Percentiles rank a stretch among this genome's conserved stretches.
These are phyloP conservation scores for Monosporozyma yasuniensis DNA, from an alignment of 805 yeast species.

Conservation along the genomic window DNA sequence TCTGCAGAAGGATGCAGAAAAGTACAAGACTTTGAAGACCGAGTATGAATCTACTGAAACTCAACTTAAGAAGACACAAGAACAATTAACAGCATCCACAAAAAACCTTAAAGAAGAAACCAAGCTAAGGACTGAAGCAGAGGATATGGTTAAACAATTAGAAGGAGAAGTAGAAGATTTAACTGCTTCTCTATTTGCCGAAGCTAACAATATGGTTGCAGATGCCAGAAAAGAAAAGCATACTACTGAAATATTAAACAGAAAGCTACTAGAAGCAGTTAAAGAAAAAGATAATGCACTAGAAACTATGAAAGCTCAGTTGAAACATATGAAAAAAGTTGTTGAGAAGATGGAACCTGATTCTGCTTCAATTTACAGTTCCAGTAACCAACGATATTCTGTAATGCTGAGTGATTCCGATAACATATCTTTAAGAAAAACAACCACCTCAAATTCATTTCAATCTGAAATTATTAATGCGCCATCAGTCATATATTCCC, in stretches of 20 bases:
- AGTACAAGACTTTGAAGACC: constrained; percentile 26
- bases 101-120: constrained; percentile 25
- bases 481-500: constrained; percentile 30
- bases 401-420: constrained; percentile 9
- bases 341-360: constrained; percentile 42
- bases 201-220: constrained; percentile 79
- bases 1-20: constrained; percentile 15
- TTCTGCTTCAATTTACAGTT: constrained; percentile 3
- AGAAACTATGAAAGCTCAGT: constrained; percentile 55
- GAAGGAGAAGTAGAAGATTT: constrained; percentile 73
- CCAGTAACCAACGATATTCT: constrained; percentile 10
- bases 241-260: constrained; percentile 49
- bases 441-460: constrained; percentile 9
- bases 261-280: constrained; percentile 43
- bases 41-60: constrained; percentile 30
- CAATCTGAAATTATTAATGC: not conserved
- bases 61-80: constrained; percentile 13
- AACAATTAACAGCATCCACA: constrained; percentile 29
- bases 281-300: constrained; percentile 63
- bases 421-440: constrained; percentile 15
- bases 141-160: constrained; percentile 48
- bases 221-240: constrained; percentile 63
- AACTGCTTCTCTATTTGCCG: constrained; percentile 67
- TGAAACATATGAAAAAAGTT: constrained; percentile 53
- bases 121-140: constrained; percentile 41